These are phyloP conservation scores for Microsporum audouinii DNA, from an alignment of 2,329 filamentous ascomycete genomes.

Conservation along the genomic window DNA sequence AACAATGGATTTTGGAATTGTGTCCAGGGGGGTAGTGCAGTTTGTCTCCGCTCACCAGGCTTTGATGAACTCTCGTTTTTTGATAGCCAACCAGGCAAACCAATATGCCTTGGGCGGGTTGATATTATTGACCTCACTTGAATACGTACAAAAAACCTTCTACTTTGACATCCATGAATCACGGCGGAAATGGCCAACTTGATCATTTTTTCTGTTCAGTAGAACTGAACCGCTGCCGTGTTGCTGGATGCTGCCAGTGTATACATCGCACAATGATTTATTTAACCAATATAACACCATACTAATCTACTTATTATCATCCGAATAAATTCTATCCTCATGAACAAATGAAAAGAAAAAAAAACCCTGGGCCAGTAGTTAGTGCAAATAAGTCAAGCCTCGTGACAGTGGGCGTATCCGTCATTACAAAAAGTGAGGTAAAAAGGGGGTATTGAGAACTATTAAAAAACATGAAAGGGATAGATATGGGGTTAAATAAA, in stretches of 20 bases:
- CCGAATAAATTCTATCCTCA: background rate
- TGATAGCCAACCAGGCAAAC: background rate
- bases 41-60: background rate
- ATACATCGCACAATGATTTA: background rate
- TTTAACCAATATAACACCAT: background rate
- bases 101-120: background rate
- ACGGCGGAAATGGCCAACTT: too few species aligned
- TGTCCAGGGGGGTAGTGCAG: background rate
- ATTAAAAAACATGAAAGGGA: background rate
- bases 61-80: background rate
- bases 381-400: background rate
- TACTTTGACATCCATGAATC: too few species aligned
- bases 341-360: background rate
- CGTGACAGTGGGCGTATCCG: background rate
- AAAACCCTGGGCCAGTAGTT: background rate
- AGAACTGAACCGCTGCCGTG: background rate
- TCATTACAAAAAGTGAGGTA: background rate
- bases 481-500: background rate
- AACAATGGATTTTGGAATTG: conserved; percentile 8
- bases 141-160: background rate
- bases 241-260: background rate
- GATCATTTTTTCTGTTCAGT: too few species aligned
- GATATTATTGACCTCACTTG: conserved; percentile 10
- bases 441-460: background rate
- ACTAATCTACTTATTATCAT: background rate